Percentiles rank a stretch among this genome's conserved stretches.
phyloP scores from a whole-genome alignment of 2,329 filamentous ascomycete genomes.

The Scleromitrula shiraiana region DNA sequence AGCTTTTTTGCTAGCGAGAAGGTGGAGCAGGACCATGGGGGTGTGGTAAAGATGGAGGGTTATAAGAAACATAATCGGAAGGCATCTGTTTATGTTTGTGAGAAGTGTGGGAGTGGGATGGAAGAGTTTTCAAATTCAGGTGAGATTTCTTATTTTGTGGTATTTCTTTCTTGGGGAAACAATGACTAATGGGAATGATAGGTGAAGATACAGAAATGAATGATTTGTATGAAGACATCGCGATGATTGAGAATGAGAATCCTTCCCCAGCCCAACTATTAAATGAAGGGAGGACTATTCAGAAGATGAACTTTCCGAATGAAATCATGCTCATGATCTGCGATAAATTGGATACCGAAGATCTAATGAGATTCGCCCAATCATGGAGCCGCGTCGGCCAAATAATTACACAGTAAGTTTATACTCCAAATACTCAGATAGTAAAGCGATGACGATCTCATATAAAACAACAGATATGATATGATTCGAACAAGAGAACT shows the following conservation, averaged over 20 bases:
- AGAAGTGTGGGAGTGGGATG: background rate
- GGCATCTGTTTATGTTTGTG: background rate
- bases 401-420: slow-evolving; percentile 8
- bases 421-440: too few relatives aligned
- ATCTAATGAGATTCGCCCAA: slow-evolving; percentile 17
- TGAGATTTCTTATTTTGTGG: too few relatives aligned
- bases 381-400: slow-evolving; percentile 15
- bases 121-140: too few relatives aligned
- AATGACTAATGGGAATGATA: too few relatives aligned
- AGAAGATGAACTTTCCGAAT: slow-evolving; percentile 29
- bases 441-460: background rate
- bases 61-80: slow-evolving; percentile 21
- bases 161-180: too few relatives aligned
- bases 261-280: too few relatives aligned
- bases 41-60: slow-evolving; percentile 20
- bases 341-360: slow-evolving; percentile 26
- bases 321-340: slow-evolving; percentile 35
- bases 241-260: too few relatives aligned
- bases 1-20: slow-evolving; percentile 43
- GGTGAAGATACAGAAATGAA: background rate
- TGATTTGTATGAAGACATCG: too few relatives aligned
- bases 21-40: slow-evolving; percentile 34
- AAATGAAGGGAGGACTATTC: background rate
- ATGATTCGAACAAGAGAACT: slow-evolving; percentile 33
- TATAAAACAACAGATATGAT: slow-evolving; percentile 7